These are phyloP conservation scores for Aspergillus neoniger DNA, from an alignment of 2,329 filamentous ascomycete genomes.

Conservation along the genomic window DNA sequence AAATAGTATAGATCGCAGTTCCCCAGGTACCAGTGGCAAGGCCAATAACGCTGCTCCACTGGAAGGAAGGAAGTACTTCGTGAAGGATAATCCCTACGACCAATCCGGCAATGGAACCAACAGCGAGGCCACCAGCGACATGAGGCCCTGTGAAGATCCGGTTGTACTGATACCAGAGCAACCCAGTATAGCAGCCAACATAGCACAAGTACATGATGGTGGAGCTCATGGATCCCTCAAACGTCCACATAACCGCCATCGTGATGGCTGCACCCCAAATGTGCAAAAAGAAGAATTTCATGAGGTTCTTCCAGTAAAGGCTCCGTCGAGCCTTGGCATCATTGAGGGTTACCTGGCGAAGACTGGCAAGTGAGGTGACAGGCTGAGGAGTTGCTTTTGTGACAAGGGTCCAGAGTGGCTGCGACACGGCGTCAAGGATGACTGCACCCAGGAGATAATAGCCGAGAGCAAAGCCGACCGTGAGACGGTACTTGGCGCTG, in stretches of 20 bases:
- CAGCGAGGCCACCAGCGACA: slow-evolving; percentile 31
- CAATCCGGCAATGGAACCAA: slow-evolving; percentile 47
- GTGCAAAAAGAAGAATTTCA: slow-evolving; percentile 53
- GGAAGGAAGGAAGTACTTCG: slow-evolving; percentile 39
- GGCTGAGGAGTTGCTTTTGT: slow-evolving; percentile 10
- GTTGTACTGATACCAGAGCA: slow-evolving; percentile 56
- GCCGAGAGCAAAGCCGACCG: slow-evolving; percentile 56
- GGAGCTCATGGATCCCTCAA: slow-evolving; percentile 45
- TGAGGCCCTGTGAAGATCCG: slow-evolving; percentile 54
- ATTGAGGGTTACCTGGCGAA: slow-evolving; percentile 33
- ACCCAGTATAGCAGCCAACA: slow-evolving; percentile 52
- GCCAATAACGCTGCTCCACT: slow-evolving; percentile 51
- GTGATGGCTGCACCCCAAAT: slow-evolving; percentile 54
- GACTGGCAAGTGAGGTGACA: not conserved
- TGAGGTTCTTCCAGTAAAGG: slow-evolving; percentile 54
- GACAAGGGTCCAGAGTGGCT: slow-evolving; percentile 18
- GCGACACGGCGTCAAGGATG: slow-evolving; percentile 51
- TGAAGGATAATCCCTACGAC: slow-evolving; percentile 49
- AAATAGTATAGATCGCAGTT: slow-evolving; percentile 51
- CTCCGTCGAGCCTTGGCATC: slow-evolving; percentile 47
- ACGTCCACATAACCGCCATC: slow-evolving; percentile 53
- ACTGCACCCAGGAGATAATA: slow-evolving; percentile 61
- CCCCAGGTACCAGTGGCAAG: slow-evolving; percentile 54
- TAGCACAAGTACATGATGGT: slow-evolving; percentile 54
- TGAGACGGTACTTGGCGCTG: slow-evolving; percentile 44